Base-by-base conservation (phyloP, 805 yeast genomes). In the Blastobotrys mokoenaii region DNA sequence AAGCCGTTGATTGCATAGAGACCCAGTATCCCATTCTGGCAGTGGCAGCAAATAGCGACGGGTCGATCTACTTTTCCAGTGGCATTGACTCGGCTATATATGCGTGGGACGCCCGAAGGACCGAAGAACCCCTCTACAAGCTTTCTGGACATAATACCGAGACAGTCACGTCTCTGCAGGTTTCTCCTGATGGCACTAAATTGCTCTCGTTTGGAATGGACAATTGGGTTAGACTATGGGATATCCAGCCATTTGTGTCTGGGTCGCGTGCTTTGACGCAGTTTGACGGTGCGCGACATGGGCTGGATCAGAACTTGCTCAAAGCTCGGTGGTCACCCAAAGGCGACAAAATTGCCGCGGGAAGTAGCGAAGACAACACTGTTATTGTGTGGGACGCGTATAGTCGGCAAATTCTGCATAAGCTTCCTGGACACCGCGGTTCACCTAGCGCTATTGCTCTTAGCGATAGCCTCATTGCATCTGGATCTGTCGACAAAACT, bases 41-140 rank as follows among this genome's bases (percentile, higher is more conserved):
- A 0, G 74, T 76, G 5, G 72, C 69, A 6, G 54, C 65, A 48
- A 70, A 53, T 54, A 54, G 58, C 2, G 61, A 62, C 36, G 78
- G 74, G 1, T 59, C 63, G 12, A 61, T 65, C 11, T 53, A 82
- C 3, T 84, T 69, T 52, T 68, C 77, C 3, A 67, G 81, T 0
- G 95, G 95, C 0, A 73, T 85, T 2, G 90, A 85, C 51, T 82
- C 86, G 1, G 64, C 69, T 0, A 70, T 85, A 0, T 57, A 65
- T 36, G 80, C 78, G 2, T 80, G 73, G 64, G 94, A 85, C 55
- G 41, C 76, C 6, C 61, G 86, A 44, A 60, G 67, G 2, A 46
- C 66, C 3, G 62, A 64, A 3, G 16, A 38, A 11, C 70, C 74
- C 0, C 37, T 72, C 7, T 80, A 82, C 76, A 62, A 58, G 44